Conservation (phyloP, 306 rosid species). For the Cicer cuneatum region DNA sequence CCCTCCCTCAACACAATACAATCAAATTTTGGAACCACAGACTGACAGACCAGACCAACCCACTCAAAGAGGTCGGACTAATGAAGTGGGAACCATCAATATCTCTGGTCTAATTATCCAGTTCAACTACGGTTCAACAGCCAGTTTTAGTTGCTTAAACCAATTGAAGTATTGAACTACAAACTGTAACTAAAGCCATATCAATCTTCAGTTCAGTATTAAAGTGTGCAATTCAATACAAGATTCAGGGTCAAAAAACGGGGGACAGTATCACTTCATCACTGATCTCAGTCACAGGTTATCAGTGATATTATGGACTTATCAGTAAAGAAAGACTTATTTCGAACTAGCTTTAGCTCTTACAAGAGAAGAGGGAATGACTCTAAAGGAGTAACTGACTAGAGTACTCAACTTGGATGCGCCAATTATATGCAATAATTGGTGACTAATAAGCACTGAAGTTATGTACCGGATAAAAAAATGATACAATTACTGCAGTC, state of each 20-base stretch:
- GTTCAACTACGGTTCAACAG: background rate
- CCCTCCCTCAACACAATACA: background rate
- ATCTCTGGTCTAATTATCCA: constrained; percentile 11
- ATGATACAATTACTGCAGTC: background rate
- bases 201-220: background rate
- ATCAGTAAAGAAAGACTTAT: background rate
- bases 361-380: background rate
- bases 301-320: background rate
- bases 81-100: background rate
- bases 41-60: background rate
- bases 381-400: constrained; percentile 9
- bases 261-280: background rate
- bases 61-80: background rate
- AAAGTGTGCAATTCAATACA: background rate
- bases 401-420: background rate
- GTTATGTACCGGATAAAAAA: background rate
- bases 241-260: background rate
- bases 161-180: constrained; percentile 29
- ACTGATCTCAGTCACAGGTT: background rate
- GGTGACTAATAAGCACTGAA: background rate
- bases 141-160: constrained; percentile 4
- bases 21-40: constrained; percentile 16
- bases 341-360: background rate
- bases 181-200: constrained; percentile 2
- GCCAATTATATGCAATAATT: background rate